Conservation (phyloP, 805 yeast species). For the Starmera quercuum region DNA sequence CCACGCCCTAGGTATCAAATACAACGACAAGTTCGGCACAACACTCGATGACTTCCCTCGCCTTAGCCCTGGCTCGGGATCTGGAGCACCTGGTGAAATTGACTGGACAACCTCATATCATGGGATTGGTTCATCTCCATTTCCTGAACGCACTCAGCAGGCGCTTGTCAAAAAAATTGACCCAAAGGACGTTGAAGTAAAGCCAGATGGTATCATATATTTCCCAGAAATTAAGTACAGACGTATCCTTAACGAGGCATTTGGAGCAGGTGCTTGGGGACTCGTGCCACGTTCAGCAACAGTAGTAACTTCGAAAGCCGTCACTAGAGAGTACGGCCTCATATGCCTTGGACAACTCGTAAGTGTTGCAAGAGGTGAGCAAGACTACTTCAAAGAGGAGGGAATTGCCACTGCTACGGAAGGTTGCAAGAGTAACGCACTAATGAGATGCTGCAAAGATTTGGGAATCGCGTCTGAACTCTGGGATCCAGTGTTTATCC, state of each 20-base stretch:
- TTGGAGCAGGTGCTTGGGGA: conserved; percentile 99
- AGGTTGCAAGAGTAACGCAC: conserved; percentile 93
- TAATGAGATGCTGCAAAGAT: conserved; percentile 98
- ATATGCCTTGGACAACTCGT: conserved; percentile 84
- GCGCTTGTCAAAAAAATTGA: conserved; percentile 57
- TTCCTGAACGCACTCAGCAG: conserved; percentile 50
- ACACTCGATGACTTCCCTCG: background rate
- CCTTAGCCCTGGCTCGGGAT: background rate
- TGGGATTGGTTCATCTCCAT: conserved; percentile 80
- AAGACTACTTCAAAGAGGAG: conserved; percentile 78
- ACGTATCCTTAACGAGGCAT: conserved; percentile 78
- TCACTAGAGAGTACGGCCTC: conserved; percentile 87
- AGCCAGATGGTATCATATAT: conserved; percentile 89
- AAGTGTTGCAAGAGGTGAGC: conserved; percentile 92
- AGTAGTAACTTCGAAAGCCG: conserved; percentile 58
- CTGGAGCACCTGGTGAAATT: conserved; percentile 6
- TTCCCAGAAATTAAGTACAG: conserved; percentile 95
- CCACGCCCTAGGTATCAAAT: no score
- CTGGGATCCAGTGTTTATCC: conserved; percentile 93
- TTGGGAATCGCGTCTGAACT: conserved; percentile 93
- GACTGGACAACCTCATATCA: conserved; percentile 87
- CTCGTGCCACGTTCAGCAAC: conserved; percentile 89
- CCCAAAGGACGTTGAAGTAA: conserved; percentile 77
- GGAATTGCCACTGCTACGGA: conserved; percentile 94
- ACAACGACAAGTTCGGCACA: background rate